Base-by-base conservation (phyloP, 352 stramenopile genomes). In the Stephanocyclus meneghinianus region DNA sequence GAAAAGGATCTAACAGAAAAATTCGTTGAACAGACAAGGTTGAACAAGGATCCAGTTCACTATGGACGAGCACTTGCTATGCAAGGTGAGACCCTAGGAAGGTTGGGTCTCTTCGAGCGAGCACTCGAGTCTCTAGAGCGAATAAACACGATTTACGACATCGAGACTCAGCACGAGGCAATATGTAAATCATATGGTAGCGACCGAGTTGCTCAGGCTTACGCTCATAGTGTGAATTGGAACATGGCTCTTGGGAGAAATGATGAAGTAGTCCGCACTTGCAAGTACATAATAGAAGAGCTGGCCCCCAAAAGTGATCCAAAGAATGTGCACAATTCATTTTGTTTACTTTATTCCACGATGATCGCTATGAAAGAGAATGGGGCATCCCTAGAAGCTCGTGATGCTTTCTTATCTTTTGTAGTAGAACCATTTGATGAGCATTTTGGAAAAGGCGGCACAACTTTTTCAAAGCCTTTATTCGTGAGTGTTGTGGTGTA, bases 11-110 rank as follows among this genome's bases (percentile, higher is more conserved):
- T 81, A 42, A 83, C 30, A 50, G 85, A 68, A 47, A 77, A 72
- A 29, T 90, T 91, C 83, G 70, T 91, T 7, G 57, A 80, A 7
- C 72, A 89, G 78, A 78, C 85, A n/a, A 26, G 53, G 53, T 62
- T 81, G 10, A 77, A 86, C 65, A 76, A 75, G 29, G 74, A 91
- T 64, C 78, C 74, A 30, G 62, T 91, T 7, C 85, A 91, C 56
- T 88, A 88, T 48, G 68, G 78, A 55, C 74, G 85, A 29, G 82
- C 83, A 40, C 47, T 91, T 9, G 67, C 82, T 67, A 88, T 91
- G 80, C 44, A 89, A 70, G 80, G 68, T 13, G 74, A 83, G 37
- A 82, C 71, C 60, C 70, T 88, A 13, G 76, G 71, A 47, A 50
- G 77, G 16, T 44, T 83, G 11, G 76, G 83, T 11, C 74, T 85